Evolutionary conservation across 352 stramenopile species (phyloP).

Genomic region (Globisporangium echinulatum): DNA sequence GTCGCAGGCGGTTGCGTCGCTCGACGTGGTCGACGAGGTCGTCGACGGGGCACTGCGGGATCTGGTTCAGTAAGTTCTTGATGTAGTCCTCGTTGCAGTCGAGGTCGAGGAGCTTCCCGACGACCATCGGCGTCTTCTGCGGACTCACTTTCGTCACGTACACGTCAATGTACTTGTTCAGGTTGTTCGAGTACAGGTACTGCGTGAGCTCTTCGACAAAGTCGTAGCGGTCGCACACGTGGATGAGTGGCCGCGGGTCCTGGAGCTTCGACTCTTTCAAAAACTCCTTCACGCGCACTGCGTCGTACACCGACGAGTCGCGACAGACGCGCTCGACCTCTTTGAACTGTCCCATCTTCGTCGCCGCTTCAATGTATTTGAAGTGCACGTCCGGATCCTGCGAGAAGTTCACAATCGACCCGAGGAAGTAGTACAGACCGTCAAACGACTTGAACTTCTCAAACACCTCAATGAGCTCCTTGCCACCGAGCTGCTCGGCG

Average conservation of each 20-base stretch:
- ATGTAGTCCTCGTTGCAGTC: constrained; percentile 99
- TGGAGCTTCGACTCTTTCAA: constrained; percentile 99
- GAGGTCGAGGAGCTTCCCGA: constrained; percentile 98
- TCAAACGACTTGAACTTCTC: constrained; percentile 99
- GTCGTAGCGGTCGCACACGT: constrained; percentile 99
- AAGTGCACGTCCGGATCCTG: constrained; percentile 98
- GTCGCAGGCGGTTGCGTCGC: constrained; percentile 97
- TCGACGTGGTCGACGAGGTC: constrained; percentile 99
- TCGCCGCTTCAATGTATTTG: constrained; percentile 99
- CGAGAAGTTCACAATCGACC: constrained; percentile 97
- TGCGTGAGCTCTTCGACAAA: constrained; percentile 99
- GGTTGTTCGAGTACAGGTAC: constrained; percentile 99
- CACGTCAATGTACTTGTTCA: constrained; percentile 99
- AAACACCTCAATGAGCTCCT: constrained; percentile 98
- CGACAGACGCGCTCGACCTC: constrained; percentile 99
- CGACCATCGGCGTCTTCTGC: constrained; percentile 97
- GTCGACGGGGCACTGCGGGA: constrained; percentile 93
- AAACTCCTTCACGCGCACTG: constrained; percentile 99
- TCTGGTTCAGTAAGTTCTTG: constrained; percentile 98
- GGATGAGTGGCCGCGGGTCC: constrained; percentile 98
- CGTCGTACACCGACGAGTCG: constrained; percentile 99
- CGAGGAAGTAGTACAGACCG: constrained; percentile 98
- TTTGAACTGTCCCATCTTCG: constrained; percentile 99
- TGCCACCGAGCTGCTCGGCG: constrained; percentile 88
- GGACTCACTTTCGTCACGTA: constrained; percentile 97